Evolutionary conservation across 1,284 basidiomycete species (phyloP).

Genomic region (Melampsora americana): DNA sequence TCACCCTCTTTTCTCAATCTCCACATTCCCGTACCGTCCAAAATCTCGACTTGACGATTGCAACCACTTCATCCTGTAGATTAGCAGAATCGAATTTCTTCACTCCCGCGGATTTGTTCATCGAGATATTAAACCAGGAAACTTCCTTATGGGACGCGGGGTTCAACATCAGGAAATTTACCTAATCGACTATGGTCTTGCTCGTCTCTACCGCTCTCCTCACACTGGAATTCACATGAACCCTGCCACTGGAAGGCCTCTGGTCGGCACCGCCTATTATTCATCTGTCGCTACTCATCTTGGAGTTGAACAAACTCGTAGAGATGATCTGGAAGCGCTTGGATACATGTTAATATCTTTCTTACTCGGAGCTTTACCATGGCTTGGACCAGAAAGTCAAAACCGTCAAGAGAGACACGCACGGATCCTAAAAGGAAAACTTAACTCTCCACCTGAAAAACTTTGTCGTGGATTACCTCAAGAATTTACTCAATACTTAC

Average conservation of each 20-base stretch:
- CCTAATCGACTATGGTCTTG: slow-evolving; percentile 55
- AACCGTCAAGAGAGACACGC: slow-evolving; percentile 13
- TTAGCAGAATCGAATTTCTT: slow-evolving; percentile 51
- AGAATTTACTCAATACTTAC: slow-evolving; percentile 29
- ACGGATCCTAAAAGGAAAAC: slow-evolving; percentile 17
- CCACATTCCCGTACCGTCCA: too few species aligned
- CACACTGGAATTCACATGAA: slow-evolving; percentile 37
- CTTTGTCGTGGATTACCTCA: slow-evolving; percentile 27
- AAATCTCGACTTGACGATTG: neutral
- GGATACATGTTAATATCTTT: slow-evolving; percentile 38
- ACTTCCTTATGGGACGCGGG: slow-evolving; percentile 55
- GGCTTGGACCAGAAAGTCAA: slow-evolving; percentile 19
- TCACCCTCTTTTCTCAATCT: too few species aligned
- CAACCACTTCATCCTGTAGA: slow-evolving; percentile 8
- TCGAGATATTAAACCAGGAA: slow-evolving; percentile 55
- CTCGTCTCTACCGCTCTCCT: slow-evolving; percentile 52
- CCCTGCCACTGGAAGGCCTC: slow-evolving; percentile 38
- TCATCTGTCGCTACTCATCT: slow-evolving; percentile 45
- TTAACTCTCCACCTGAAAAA: slow-evolving; percentile 3
- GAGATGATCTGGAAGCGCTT: slow-evolving; percentile 32
- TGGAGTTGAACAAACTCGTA: slow-evolving; percentile 35
- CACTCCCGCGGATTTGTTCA: slow-evolving; percentile 55
- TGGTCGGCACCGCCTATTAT: slow-evolving; percentile 45
- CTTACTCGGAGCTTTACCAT: slow-evolving; percentile 19
- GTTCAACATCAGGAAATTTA: slow-evolving; percentile 48